Evolutionary conservation across 2,329 filamentous ascomycete genomes (phyloP).

Genomic region (Cladosporium halotolerans): DNA sequence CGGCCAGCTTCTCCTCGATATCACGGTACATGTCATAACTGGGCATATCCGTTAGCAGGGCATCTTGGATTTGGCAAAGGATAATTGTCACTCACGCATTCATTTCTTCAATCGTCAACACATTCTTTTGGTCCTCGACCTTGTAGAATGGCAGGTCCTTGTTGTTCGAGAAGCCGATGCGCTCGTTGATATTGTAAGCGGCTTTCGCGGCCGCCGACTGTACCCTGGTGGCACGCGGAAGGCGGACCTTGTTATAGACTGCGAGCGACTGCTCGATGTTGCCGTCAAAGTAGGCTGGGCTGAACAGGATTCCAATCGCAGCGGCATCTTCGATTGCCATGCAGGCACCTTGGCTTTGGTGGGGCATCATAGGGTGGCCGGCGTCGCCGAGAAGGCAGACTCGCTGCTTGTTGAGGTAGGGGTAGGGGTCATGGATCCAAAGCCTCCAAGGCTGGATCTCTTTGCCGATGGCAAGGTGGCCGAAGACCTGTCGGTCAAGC

Average conservation of each 20-base stretch:
- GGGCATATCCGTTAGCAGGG: background rate
- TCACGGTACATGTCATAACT: constrained; percentile 57
- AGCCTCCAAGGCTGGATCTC: constrained; percentile 62
- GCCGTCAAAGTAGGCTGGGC: constrained; percentile 37
- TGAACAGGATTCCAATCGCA: constrained; percentile 57
- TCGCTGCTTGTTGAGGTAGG: constrained; percentile 46
- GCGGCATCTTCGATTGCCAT: constrained; percentile 64
- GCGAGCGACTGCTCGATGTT: constrained; percentile 29
- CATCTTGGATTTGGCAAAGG: background rate
- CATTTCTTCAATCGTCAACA: constrained; percentile 65
- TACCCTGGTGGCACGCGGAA: constrained; percentile 34
- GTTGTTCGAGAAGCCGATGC: constrained; percentile 55
- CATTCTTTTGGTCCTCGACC: constrained; percentile 55
- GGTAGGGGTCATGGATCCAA: constrained; percentile 60
- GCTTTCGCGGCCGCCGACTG: constrained; percentile 32
- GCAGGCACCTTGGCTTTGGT: constrained; percentile 63
- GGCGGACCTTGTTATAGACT: constrained; percentile 32
- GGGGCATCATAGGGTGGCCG: constrained; percentile 58
- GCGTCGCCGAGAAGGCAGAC: constrained; percentile 60
- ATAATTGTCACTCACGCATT: constrained; percentile 45
- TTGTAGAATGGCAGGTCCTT: constrained; percentile 52
- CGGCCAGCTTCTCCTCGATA: constrained; percentile 40
- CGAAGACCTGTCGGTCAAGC: constrained; percentile 52
- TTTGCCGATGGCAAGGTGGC: constrained; percentile 53
- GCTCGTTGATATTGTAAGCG: constrained; percentile 35